A percentile compares a stretch with the other conserved stretches of the same genome.
Evolutionary conservation across 306 rosid genomes (phyloP).

Genomic region (Hippophae gyantsensis): DNA sequence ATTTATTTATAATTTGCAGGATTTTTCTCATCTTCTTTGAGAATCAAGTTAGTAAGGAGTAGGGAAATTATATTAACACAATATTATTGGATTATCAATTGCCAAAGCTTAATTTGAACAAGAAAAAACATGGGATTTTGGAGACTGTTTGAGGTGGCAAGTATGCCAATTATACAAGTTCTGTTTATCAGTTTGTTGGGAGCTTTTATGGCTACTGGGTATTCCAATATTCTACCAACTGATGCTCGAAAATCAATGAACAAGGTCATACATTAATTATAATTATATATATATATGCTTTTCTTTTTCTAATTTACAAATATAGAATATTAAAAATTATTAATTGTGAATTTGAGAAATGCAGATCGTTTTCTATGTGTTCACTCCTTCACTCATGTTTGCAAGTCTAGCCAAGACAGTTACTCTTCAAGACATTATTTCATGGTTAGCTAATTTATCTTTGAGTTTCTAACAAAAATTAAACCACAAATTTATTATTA

Average conservation of each 20-base stretch:
- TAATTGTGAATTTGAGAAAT: constrained; percentile 1
- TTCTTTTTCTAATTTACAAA: neutral
- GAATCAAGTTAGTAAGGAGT: neutral
- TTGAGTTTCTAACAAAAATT: neutral
- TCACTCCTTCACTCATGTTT: constrained; percentile 80
- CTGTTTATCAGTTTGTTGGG: constrained; percentile 61
- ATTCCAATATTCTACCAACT: constrained; percentile 46
- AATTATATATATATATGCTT: too few species aligned
- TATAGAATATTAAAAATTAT: neutral
- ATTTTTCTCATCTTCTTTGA: constrained; percentile 12
- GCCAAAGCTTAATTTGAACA: neutral
- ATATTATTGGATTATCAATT: neutral
- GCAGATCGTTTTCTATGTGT: constrained; percentile 75
- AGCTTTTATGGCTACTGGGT: constrained; percentile 59
- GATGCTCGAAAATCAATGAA: constrained; percentile 54
- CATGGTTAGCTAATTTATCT: constrained; percentile 33
- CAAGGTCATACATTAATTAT: constrained; percentile 30
- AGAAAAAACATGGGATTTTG: constrained; percentile 46
- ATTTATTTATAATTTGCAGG: constrained; percentile 1
- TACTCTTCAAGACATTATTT: constrained; percentile 64
- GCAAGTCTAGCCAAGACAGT: constrained; percentile 63
- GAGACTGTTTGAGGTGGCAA: constrained; percentile 53
- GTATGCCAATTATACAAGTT: constrained; percentile 69
- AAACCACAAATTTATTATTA: neutral
- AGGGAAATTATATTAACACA: neutral